Evolutionary conservation across 2,329 filamentous ascomycete genomes (phyloP).

Genomic region (Amauroascus verrucosus): DNA sequence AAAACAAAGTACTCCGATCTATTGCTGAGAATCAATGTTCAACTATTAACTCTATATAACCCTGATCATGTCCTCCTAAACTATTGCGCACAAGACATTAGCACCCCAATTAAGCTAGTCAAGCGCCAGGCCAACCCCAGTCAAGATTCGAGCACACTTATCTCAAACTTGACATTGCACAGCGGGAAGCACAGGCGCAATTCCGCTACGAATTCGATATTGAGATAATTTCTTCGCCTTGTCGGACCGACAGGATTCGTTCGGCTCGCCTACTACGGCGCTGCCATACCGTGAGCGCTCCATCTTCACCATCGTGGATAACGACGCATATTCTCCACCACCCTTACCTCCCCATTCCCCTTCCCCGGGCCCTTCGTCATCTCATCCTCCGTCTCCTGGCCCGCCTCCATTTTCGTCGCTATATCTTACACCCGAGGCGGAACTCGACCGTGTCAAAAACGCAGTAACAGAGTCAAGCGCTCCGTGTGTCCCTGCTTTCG

Average conservation of each 20-base stretch:
- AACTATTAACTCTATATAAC: background rate
- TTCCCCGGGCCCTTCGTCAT: conserved; percentile 31
- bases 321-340: conserved; percentile 30
- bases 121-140: background rate
- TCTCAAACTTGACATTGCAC: background rate
- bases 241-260: conserved; percentile 24
- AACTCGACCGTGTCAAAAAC: conserved; percentile 29
- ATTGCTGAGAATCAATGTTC: background rate
- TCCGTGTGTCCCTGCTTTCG: conserved; percentile 41
- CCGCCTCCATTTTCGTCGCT: conserved; percentile 57
- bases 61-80: conserved; percentile 1
- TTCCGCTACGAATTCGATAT: background rate
- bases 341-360: conserved; percentile 33
- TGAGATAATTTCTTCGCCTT: conserved; percentile 20
- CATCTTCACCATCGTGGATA: conserved; percentile 32
- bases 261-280: conserved; percentile 37
- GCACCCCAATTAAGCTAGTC: conserved; percentile 6
- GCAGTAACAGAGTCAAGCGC: conserved; percentile 41
- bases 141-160: conserved; percentile 1
- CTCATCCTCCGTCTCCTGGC: conserved; percentile 39
- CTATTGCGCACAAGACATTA: conserved; percentile 3
- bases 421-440: conserved; percentile 43
- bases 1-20: background rate
- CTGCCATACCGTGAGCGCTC: conserved; percentile 27
- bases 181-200: background rate